Percentiles rank a stretch among this genome's conserved stretches.
Conservation (phyloP, 2,329 filamentous ascomycete species). For the Xylariaceae sp. region DNA sequence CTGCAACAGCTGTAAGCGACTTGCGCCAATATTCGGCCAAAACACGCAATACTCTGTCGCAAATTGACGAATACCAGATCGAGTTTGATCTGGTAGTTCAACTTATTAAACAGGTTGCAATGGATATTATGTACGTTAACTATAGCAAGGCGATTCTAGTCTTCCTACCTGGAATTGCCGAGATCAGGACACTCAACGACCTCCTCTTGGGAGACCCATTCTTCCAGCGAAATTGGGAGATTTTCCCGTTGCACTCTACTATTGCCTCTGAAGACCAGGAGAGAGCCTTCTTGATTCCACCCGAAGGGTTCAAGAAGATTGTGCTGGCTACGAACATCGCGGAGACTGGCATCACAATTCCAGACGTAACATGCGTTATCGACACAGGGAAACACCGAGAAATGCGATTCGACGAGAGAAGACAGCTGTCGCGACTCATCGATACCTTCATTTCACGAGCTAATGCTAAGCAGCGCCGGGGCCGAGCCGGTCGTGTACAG, state of each 20-base stretch:
- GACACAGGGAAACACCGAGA: conserved; percentile 96
- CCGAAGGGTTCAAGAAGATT: conserved; percentile 80
- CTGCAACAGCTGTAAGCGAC: conserved; percentile 57
- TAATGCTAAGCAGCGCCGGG: conserved; percentile 91
- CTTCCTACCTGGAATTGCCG: conserved; percentile 90
- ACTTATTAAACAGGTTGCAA: conserved; percentile 72
- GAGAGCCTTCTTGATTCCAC: conserved; percentile 82
- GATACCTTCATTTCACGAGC: conserved; percentile 94
- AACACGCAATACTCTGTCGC: conserved; percentile 69
- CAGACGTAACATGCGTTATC: conserved; percentile 94
- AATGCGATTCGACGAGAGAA: conserved; percentile 92
- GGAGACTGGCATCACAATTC: conserved; percentile 97
- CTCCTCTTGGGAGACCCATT: conserved; percentile 71
- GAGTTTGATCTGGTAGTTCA: conserved; percentile 83
- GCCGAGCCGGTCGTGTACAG: conserved; percentile 91
- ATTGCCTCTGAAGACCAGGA: conserved; percentile 97
- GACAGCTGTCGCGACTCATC: conserved; percentile 84
- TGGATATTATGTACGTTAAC: conserved; percentile 56
- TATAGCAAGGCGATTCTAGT: conserved; percentile 93
- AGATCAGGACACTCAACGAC: conserved; percentile 86
- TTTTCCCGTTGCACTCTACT: conserved; percentile 88
- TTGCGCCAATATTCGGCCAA: conserved; percentile 70
- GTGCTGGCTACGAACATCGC: conserved; percentile 97
- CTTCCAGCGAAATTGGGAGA: conserved; percentile 74
- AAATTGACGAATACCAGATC: conserved; percentile 86